Base-by-base conservation (phyloP, 768 basidiomycete species). In the Hysterangium stoloniferum region DNA sequence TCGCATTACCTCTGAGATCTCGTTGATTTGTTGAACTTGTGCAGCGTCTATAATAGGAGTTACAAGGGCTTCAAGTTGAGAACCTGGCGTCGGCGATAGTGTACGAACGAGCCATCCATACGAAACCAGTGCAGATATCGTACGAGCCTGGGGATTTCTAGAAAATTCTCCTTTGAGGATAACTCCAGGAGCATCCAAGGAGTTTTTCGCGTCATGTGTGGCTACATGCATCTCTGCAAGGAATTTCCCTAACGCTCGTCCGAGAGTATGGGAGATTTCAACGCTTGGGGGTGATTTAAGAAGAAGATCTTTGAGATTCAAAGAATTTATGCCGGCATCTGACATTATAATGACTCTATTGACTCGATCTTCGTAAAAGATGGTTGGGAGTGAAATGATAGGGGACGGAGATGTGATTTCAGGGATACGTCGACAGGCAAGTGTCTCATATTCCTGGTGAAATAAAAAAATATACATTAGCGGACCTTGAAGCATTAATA, bases 281-380 rank as follows among this genome's bases (percentile, higher is more conserved):
- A 62, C 41, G 1, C 68, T 54, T 2, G 65, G 37, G 17, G 56
- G 64, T 4, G 52, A 54, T 29, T 66, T 60, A 29, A 71, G 59
- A 52, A 75, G 59, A 6, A 70, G 52, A 7, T 67, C 59, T 56
- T 78, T 78, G 41, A 78, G 60, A 1, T 68, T 66, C 15, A 66
- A 53, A 22, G 62, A 54, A 17, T 58, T 24, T 11, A 12, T 9
- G 24, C 44, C 24, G 25, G 17, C 56, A 52, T 84, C 83, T 41
- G 81, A 77, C 71, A 84, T 80, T 59, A 85, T 71, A 35, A 84
- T 69, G 15, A 72, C 74, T 53, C 74, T 66, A 6, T 60, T 68
- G 20, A 63, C 64, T 3, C 4, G n/a, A 25, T 45, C 44, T 36
- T 71, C 61, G 57, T 85, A 80, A 58, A 75, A 74, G 28, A 83